phyloP scores from a whole-genome alignment of 345 rosid species.

The Mercurialis annua region DNA sequence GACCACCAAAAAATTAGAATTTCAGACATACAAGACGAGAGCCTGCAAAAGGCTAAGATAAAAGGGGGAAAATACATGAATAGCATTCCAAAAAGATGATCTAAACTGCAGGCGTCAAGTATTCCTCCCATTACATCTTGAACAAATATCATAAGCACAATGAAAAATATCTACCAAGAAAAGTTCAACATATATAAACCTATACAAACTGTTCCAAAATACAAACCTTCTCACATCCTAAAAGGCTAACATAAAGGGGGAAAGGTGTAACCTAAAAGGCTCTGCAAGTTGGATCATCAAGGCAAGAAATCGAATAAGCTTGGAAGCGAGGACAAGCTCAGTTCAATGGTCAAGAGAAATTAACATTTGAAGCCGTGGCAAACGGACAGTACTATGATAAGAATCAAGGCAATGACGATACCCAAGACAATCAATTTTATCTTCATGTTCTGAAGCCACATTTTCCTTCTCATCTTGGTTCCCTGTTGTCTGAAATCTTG shows the following conservation, averaged over 20 bases:
- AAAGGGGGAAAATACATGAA: neutral
- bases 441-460: conserved; percentile 97
- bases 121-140: conserved; percentile 19
- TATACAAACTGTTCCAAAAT: conserved; percentile 38
- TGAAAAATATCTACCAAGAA: conserved; percentile 20
- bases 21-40: no score
- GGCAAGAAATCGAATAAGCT: conserved; percentile 21
- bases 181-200: conserved; percentile 30
- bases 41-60: neutral
- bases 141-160: conserved; percentile 1
- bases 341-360: conserved; percentile 14
- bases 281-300: conserved; percentile 12
- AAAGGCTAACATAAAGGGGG: conserved; percentile 14
- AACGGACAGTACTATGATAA: conserved; percentile 58
- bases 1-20: no score
- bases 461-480: conserved; percentile 79
- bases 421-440: conserved; percentile 76
- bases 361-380: conserved; percentile 82
- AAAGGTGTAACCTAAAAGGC: conserved; percentile 14
- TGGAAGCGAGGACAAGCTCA: conserved; percentile 16
- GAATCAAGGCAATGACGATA: conserved; percentile 56
- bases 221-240: conserved; percentile 24
- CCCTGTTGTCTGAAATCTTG: conserved; percentile 93
- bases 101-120: conserved; percentile 16
- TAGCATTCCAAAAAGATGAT: conserved; percentile 4